Conservation (phyloP, 2,329 filamentous ascomycete species). For the Colletotrichum sp. region DNA sequence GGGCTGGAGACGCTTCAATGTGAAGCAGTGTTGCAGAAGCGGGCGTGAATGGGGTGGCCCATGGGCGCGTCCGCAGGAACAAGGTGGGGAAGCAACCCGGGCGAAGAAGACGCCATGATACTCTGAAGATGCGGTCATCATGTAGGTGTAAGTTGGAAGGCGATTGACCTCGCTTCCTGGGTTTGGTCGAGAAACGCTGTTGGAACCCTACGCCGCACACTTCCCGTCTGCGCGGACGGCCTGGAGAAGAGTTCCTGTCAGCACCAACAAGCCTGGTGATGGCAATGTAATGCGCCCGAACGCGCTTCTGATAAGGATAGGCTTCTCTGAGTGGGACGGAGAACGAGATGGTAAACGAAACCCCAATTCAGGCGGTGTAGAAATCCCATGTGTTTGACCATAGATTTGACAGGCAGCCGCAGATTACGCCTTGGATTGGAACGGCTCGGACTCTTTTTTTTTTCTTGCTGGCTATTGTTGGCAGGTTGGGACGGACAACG, state of each 20-base stretch:
- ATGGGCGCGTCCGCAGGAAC: neutral
- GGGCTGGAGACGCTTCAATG: slow-evolving; percentile 8
- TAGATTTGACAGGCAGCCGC: neutral
- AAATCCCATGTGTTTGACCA: neutral
- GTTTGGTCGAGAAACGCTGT: neutral
- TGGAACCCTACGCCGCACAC: neutral
- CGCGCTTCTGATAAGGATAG: slow-evolving; percentile 16
- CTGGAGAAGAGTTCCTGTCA: slow-evolving; percentile 4
- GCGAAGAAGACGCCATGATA: slow-evolving; percentile 7
- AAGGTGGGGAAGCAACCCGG: slow-evolving; percentile 3
- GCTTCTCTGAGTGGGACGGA: slow-evolving; percentile 7
- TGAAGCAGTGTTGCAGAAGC: slow-evolving; percentile 12
- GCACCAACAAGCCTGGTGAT: slow-evolving; percentile 11
- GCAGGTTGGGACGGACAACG: neutral
- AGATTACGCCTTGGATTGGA: neutral
- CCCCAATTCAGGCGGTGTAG: slow-evolving; percentile 5
- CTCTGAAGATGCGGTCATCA: slow-evolving; percentile 21
- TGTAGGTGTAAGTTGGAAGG: slow-evolving; percentile 5
- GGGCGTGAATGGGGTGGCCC: slow-evolving; percentile 3
- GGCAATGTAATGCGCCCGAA: neutral
- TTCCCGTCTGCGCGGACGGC: neutral
- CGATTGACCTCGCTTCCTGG: neutral
- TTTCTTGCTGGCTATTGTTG: neutral
- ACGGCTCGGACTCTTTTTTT: neutral
- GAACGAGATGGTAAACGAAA: neutral